Evolutionary conservation across 352 stramenopile genomes (phyloP), one percentile per base, ranked within the genome.

Genomic region (Phytophthora kernoviae): DNA sequence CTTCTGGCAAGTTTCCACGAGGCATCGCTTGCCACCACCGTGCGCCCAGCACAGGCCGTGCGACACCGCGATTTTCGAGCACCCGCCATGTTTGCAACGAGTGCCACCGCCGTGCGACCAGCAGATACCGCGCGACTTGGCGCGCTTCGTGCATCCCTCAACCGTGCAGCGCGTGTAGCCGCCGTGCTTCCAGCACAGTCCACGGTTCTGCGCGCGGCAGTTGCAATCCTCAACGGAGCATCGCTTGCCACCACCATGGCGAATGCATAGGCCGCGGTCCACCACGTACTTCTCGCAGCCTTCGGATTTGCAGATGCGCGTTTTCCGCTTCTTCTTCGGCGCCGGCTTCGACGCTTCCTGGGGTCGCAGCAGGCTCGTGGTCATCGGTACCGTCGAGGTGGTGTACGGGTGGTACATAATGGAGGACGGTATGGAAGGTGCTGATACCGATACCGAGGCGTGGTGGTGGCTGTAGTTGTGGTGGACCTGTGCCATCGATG

Each of bases 51-150:
- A 88, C 4, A 68, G 52, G 1, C 75, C 75, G 18, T 73, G 58
- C 18, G 78, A 87, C 5, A 87, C 75, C 5, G 78, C 75, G 56
- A 87, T 86, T 65, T 85, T 87, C 24, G 55, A 51, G 58, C 79
- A 89, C 48, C 55, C 52, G n/a, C 65, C 57, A 22, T 76, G 42
- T 41, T 84, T 84, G 61, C 79, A 89, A 45, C 72, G 71, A 18
- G 78, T 90, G 36, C 87, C 87, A 2, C 87, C 87, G 26, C 87
- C 87, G 57, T 96, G 87, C 6, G 81, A 90, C 87, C 85, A 94
- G 67, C 87, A 96, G 53, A 90, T 83, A 17, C 87, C 87, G 14
- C 82, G 68, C 17, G 82, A 91, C 63, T 94, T 93, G 60, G 83
- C 80, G 30, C 82, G 81, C 54, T 88, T 88, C 36, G 53, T 57